A percentile compares a stretch with the other conserved stretches of the same genome.
Conservation (phyloP, 2,329 filamentous ascomycete genomes). For the Ophiosphaerella herpotricha region DNA sequence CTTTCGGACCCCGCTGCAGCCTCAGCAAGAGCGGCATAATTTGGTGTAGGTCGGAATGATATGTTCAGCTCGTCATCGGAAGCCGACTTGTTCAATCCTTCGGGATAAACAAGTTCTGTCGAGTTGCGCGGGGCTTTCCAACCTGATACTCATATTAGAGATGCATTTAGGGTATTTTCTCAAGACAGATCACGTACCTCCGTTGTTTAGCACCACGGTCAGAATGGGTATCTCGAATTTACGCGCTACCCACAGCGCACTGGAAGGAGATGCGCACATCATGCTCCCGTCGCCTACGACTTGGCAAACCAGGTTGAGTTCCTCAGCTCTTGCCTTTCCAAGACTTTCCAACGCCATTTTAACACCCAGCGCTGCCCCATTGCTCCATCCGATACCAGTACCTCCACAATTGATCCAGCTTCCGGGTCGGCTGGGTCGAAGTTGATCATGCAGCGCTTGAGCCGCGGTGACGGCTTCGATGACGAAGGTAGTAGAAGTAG, state of each 20-base stretch:
- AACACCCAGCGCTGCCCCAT: conserved; percentile 57
- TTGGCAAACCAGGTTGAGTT: conserved; percentile 52
- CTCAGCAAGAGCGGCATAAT: conserved; percentile 65
- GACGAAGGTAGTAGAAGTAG: conserved; percentile 13
- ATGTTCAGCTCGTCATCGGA: conserved; percentile 67
- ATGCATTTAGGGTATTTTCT: no score
- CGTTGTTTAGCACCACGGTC: conserved; percentile 63
- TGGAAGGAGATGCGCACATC: conserved; percentile 60
- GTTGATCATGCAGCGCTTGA: conserved; percentile 16
- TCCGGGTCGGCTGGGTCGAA: conserved; percentile 41
- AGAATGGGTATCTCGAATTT: conserved; percentile 61
- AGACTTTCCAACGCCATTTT: conserved; percentile 51
- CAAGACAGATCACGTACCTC: conserved; percentile 44
- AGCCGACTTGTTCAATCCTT: conserved; percentile 59
- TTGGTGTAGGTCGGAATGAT: conserved; percentile 61
- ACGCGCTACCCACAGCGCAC: conserved; percentile 61
- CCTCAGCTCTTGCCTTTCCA: conserved; percentile 43
- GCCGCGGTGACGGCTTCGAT: conserved; percentile 17
- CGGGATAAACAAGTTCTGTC: conserved; percentile 62
- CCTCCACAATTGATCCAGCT: conserved; percentile 61
- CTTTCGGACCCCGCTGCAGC: conserved; percentile 51
- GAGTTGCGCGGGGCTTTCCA: conserved; percentile 66
- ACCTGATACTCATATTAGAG: conserved; percentile 38
- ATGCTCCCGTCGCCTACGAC: conserved; percentile 64
- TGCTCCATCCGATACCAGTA: conserved; percentile 60